phyloP scores from a whole-genome alignment of 176 grass and related monocot genomes.

The Zizania latifolia region DNA sequence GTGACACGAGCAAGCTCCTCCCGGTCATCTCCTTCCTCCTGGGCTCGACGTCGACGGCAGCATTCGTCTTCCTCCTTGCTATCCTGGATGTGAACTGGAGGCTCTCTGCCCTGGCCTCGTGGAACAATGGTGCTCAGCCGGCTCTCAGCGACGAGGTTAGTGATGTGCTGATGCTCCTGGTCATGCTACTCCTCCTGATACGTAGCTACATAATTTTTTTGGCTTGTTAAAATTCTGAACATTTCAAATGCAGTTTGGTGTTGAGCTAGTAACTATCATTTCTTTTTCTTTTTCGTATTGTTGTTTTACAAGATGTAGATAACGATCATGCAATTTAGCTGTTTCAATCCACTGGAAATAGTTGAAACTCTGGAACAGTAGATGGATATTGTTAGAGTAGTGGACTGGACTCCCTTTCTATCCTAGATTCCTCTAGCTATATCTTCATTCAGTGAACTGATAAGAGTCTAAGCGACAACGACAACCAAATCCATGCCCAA shows the following conservation, averaged over 20 bases:
- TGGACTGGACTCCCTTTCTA: not conserved
- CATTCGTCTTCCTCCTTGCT: conserved; percentile 26
- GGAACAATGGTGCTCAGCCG: conserved; percentile 13
- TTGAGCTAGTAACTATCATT: not conserved
- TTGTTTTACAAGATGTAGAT: not conserved
- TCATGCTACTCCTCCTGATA: too few relatives aligned
- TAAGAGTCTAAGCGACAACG: not conserved
- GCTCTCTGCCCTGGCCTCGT: conserved; percentile 17
- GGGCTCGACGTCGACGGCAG: conserved; percentile 18
- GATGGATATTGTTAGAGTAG: not conserved
- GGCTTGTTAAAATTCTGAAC: not conserved
- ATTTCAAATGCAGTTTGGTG: not conserved
- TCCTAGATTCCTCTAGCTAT: not conserved
- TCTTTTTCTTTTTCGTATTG: not conserved
- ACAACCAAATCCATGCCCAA: not conserved
- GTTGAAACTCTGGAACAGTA: not conserved
- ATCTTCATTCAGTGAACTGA: not conserved
- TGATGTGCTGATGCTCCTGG: not conserved
- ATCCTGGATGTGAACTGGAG: conserved; percentile 26
- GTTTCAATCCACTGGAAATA: not conserved
- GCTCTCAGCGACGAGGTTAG: conserved; percentile 22
- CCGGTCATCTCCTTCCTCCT: conserved; percentile 38
- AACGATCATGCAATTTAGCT: not conserved
- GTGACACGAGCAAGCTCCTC: conserved; percentile 27
- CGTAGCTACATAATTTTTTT: too few relatives aligned